Percentiles rank a stretch among this genome's conserved stretches.
These are phyloP conservation scores for Hibiscus syriacus DNA, from an alignment of 345 rosid genomes.

Conservation along the genomic window DNA sequence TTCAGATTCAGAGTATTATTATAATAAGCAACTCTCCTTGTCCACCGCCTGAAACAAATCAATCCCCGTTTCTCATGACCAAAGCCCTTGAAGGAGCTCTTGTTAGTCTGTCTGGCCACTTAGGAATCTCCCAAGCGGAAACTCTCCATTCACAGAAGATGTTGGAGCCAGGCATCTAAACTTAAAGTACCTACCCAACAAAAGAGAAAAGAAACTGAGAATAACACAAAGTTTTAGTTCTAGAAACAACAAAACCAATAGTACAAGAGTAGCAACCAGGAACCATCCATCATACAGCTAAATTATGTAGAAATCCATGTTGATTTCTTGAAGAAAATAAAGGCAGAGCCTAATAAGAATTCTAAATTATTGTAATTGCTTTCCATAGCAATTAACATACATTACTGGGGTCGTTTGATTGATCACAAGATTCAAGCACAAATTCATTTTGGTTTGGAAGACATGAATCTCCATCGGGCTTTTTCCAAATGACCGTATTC, in stretches of 20 bases:
- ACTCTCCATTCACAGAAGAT: constrained; percentile 49
- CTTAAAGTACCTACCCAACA: constrained; percentile 65
- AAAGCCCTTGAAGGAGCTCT: constrained; percentile 62
- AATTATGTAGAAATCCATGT: constrained; percentile 5
- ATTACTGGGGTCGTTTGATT: constrained; percentile 52
- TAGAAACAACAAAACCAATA: background rate
- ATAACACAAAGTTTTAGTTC: background rate
- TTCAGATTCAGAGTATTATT: constrained; percentile 51
- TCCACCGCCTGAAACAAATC: constrained; percentile 93
- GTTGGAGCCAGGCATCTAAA: constrained; percentile 58
- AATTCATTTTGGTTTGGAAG: constrained; percentile 66
- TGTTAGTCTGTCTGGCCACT: constrained; percentile 77
- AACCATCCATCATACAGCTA: constrained; percentile 5
- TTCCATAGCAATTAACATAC: constrained; percentile 52
- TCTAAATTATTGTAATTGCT: constrained; percentile 1
- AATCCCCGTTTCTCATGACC: constrained; percentile 55
- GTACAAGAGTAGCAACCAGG: background rate
- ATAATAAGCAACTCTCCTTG: constrained; percentile 77
- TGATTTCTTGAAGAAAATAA: background rate
- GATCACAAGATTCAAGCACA: constrained; percentile 64
- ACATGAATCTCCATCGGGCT: constrained; percentile 71
- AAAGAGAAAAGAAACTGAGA: constrained; percentile 3
- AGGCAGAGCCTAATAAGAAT: background rate
- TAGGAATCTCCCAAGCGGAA: constrained; percentile 60
- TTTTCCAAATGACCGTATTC: constrained; percentile 95